These are phyloP conservation scores for Pleurozium schreberi DNA, from an alignment of 225 moss, liverwort and hornwort species.

Conservation along the genomic window DNA sequence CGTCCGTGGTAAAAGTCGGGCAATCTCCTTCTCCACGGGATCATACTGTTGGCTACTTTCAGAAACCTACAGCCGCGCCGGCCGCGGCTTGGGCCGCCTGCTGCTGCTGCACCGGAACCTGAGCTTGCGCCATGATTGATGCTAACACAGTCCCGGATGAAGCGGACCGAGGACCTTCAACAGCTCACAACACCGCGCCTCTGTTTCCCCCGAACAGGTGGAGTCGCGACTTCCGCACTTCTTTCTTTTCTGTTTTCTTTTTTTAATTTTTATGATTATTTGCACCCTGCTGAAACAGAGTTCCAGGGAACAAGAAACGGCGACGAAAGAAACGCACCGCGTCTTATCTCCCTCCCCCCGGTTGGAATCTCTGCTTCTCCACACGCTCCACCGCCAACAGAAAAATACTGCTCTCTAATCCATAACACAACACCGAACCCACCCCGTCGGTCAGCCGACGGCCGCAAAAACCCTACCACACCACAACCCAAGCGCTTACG, in stretches of 20 bases:
- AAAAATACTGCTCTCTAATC: background rate
- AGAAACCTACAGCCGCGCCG: slow-evolving; percentile 42
- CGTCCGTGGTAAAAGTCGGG: too few species aligned
- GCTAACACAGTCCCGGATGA: background rate
- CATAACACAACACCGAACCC: background rate
- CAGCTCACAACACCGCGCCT: background rate
- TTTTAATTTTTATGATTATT: slow-evolving; percentile 6
- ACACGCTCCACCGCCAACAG: slow-evolving; percentile 6
- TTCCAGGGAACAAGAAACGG: slow-evolving; percentile 44
- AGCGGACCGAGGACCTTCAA: background rate
- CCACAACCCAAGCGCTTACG: background rate
- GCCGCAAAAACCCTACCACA: background rate
- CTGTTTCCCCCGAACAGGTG: background rate
- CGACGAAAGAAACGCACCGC: slow-evolving; percentile 34
- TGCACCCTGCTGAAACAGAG: slow-evolving; percentile 22
- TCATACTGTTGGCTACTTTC: too few species aligned
- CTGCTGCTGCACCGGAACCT: slow-evolving; percentile 70
- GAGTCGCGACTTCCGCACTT: background rate
- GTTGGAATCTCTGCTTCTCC: slow-evolving; percentile 46
- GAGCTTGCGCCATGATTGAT: slow-evolving; percentile 54
- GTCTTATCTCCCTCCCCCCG: slow-evolving; percentile 52
- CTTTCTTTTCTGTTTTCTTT: background rate
- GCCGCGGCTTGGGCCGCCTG: slow-evolving; percentile 2
- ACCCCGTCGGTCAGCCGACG: background rate
- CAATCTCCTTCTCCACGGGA: too few species aligned